Percentiles rank a stretch among this genome's conserved stretches.
These are phyloP conservation scores for Pythium phragmitis DNA, from an alignment of 352 stramenopile genomes.

Conservation along the genomic window DNA sequence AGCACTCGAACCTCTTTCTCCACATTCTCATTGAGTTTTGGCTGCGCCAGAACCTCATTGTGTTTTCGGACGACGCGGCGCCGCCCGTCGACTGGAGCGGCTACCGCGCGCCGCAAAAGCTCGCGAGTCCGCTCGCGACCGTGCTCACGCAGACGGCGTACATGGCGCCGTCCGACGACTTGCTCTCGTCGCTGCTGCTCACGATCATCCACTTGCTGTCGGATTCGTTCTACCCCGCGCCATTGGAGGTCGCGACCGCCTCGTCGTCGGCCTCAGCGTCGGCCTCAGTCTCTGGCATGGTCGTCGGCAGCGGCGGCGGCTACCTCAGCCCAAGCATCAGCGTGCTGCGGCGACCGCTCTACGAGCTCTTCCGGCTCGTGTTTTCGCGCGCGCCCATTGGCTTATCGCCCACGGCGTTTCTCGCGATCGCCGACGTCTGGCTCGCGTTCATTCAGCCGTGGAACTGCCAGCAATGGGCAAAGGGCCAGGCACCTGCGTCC, in stretches of 20 bases:
- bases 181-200: constrained; percentile 77
- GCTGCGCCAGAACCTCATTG: constrained; percentile 87
- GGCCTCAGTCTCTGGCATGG: constrained; percentile 27
- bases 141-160: constrained; percentile 84
- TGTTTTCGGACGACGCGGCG: constrained; percentile 65
- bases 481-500: constrained; percentile 13
- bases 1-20: constrained; percentile 81
- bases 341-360: constrained; percentile 71
- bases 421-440: constrained; percentile 83
- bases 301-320: constrained; percentile 42
- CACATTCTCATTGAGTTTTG: constrained; percentile 88
- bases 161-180: constrained; percentile 80
- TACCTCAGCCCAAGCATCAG: constrained; percentile 77
- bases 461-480: constrained; percentile 69
- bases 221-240: constrained; percentile 74
- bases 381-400: constrained; percentile 81
- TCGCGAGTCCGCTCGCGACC: constrained; percentile 63
- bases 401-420: constrained; percentile 75
- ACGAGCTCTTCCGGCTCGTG: constrained; percentile 81
- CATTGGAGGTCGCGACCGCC: constrained; percentile 30
- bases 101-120: constrained; percentile 32
- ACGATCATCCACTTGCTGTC: constrained; percentile 83
- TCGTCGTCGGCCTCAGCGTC: constrained; percentile 12
- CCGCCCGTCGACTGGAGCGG: constrained; percentile 15
- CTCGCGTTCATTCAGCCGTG: constrained; percentile 86